Conservation (phyloP, 2,329 filamentous ascomycete species). For the Mycosphaerelloides madeirae region DNA sequence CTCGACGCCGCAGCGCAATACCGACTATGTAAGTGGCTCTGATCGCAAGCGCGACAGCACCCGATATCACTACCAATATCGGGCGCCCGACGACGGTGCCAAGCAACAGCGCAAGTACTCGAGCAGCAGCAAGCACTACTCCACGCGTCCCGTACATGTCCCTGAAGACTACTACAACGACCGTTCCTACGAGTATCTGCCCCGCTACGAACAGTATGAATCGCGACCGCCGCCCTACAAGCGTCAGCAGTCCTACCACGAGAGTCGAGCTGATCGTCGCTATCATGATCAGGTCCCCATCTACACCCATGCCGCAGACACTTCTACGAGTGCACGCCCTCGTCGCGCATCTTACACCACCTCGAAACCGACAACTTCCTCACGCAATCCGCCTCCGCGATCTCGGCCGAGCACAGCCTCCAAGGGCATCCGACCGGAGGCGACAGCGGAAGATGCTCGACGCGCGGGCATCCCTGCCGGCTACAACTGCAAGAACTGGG, state of each 20-base stretch:
- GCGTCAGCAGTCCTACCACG: conserved; percentile 51
- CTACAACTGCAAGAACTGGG: conserved; percentile 98
- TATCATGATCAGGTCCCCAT: conserved; percentile 47
- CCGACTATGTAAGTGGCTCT: conserved; percentile 64
- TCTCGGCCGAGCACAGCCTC: conserved; percentile 36
- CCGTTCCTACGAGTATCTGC: conserved; percentile 42
- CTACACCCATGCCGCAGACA: conserved; percentile 39
- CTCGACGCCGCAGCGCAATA: conserved; percentile 51
- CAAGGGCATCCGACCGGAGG: conserved; percentile 42
- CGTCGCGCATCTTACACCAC: conserved; percentile 45
- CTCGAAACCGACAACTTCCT: conserved; percentile 50
- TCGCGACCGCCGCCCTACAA: conserved; percentile 47
- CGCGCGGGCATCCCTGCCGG: conserved; percentile 71
- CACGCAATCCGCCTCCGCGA: conserved; percentile 42
- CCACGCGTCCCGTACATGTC: conserved; percentile 45
- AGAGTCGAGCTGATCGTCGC: conserved; percentile 48
- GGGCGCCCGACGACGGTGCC: conserved; percentile 27
- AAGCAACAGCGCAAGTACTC: conserved; percentile 27
- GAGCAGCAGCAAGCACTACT: conserved; percentile 40
- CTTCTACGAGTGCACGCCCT: conserved; percentile 15
- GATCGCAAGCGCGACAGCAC: conserved; percentile 39
- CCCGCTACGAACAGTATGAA: conserved; percentile 38
- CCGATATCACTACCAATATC: conserved; percentile 44
- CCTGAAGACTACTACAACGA: conserved; percentile 53
- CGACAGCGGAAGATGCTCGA: conserved; percentile 62